Conservation (phyloP, 345 rosid genomes). For the Sonneratia caseolaris region DNA sequence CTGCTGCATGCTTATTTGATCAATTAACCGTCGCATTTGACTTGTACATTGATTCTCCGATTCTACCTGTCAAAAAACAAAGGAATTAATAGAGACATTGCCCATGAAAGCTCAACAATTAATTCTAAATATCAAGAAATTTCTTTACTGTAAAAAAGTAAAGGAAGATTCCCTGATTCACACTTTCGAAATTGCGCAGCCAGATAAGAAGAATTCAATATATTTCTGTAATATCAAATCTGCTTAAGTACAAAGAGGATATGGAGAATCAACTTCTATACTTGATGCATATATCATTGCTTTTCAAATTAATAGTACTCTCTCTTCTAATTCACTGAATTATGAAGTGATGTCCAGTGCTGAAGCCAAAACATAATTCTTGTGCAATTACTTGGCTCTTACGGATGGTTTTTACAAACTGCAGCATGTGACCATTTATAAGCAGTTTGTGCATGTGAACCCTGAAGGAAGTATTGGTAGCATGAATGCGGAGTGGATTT, state of each 20-base stretch:
- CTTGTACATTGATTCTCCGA: conserved; percentile 69
- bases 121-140: not conserved
- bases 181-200: not conserved
- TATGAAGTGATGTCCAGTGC: not conserved
- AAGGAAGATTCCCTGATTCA: not conserved
- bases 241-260: not conserved
- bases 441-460: not conserved
- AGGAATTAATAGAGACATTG: not conserved
- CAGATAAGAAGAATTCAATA: not conserved
- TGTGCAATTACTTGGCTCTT: not conserved
- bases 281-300: not conserved
- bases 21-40: conserved; percentile 64
- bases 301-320: not conserved
- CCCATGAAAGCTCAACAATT: not conserved
- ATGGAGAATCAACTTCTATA: not conserved
- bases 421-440: not conserved
- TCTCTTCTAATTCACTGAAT: not conserved
- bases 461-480: not conserved
- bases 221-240: not conserved
- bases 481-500: not conserved
- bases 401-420: not conserved
- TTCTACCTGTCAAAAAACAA: conserved; percentile 41
- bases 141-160: not conserved
- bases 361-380: not conserved
- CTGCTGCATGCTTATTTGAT: conserved; percentile 74